phyloP scores from a whole-genome alignment of 768 basidiomycete species.

The Mycena filopes region DNA sequence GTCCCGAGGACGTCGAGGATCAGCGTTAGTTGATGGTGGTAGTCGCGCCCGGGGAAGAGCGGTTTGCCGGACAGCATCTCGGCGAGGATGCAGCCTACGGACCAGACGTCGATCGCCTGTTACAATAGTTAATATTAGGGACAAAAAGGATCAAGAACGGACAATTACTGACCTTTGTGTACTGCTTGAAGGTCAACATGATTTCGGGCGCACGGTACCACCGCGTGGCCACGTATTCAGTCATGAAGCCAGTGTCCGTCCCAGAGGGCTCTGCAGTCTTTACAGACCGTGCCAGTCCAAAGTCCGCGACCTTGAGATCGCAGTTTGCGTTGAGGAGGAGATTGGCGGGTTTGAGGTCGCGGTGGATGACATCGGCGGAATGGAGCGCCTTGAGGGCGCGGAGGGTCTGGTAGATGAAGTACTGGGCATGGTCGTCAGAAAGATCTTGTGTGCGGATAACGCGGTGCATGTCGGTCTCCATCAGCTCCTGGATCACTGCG shows the following conservation, averaged over 20 bases:
- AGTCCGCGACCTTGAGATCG: slow-evolving; percentile 95
- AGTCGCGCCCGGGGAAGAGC: slow-evolving; percentile 81
- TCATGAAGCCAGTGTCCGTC: slow-evolving; percentile 91
- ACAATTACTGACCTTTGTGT: slow-evolving; percentile 76
- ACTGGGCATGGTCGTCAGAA: slow-evolving; percentile 94
- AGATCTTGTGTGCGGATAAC: slow-evolving; percentile 96
- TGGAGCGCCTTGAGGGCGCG: slow-evolving; percentile 96
- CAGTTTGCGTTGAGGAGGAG: slow-evolving; percentile 97
- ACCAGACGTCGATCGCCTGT: slow-evolving; percentile 69
- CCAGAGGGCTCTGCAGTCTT: slow-evolving; percentile 87
- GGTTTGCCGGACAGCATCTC: slow-evolving; percentile 85
- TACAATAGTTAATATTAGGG: neutral
- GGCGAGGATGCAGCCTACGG: slow-evolving; percentile 70
- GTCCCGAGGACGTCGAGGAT: slow-evolving; percentile 88
- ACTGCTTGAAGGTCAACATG: slow-evolving; percentile 99
- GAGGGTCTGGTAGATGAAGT: slow-evolving; percentile 94
- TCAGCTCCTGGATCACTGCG: slow-evolving; percentile 88
- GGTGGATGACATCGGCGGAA: slow-evolving; percentile 95
- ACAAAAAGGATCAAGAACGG: slow-evolving; percentile 20
- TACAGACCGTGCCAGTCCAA: slow-evolving; percentile 92
- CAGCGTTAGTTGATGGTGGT: slow-evolving; percentile 80
- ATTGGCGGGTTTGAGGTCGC: slow-evolving; percentile 97
- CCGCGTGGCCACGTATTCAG: slow-evolving; percentile 96
- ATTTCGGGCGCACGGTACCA: slow-evolving; percentile 99
- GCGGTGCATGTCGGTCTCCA: slow-evolving; percentile 97